phyloP scores from a whole-genome alignment of 2,329 filamentous ascomycete genomes.

The Fusarium chaquense region DNA sequence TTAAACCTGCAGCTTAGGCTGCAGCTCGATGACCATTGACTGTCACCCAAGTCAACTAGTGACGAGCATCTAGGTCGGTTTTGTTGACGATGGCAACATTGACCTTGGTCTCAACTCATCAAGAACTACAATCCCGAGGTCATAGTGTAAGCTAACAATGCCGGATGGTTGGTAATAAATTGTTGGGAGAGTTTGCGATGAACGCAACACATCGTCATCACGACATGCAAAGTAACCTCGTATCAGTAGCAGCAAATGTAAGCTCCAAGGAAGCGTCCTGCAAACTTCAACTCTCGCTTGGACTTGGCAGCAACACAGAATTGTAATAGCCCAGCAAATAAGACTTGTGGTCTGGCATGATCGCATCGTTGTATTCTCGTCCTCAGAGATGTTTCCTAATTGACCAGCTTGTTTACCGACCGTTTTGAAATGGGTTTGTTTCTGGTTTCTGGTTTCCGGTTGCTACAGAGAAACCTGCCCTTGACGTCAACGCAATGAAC shows the following conservation, averaged over 20 bases:
- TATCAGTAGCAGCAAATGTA: constrained; percentile 7
- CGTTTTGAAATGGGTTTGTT: constrained; percentile 3
- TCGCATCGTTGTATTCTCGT: background rate
- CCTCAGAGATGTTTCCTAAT: background rate
- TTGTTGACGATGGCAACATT: background rate
- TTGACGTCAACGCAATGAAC: constrained; percentile 31
- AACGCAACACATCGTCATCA: background rate
- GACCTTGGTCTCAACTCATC: no score
- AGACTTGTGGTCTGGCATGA: background rate
- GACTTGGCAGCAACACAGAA: background rate
- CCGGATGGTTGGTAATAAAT: background rate
- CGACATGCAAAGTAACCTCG: constrained; percentile 22
- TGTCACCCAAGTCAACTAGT: background rate
- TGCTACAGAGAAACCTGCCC: constrained; percentile 23
- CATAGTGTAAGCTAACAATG: background rate
- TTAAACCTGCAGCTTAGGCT: background rate
- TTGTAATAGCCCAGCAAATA: background rate
- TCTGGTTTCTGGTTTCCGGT: constrained; percentile 14
- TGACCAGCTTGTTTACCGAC: constrained; percentile 6
- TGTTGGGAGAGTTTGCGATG: background rate
- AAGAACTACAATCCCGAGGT: background rate
- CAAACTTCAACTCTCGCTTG: background rate
- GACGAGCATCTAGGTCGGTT: background rate
- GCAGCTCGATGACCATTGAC: background rate
- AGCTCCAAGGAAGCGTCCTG: background rate